Evolutionary conservation across 805 yeast genomes (phyloP).

Genomic region (Wickerhamiella cacticola): DNA sequence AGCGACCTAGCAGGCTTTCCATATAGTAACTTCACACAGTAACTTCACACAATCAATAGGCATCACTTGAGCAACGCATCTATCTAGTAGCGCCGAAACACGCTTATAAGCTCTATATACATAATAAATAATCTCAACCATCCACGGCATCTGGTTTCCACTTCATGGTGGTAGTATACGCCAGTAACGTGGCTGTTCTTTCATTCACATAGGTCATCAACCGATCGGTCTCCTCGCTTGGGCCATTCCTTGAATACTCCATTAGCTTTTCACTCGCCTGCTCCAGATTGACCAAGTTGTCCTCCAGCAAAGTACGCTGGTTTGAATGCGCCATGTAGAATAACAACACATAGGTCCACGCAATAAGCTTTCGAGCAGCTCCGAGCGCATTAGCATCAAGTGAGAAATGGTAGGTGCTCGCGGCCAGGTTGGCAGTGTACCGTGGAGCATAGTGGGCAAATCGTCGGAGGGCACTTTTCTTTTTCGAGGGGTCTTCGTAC

Average conservation of each 20-base stretch:
- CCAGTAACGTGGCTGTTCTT: not conserved
- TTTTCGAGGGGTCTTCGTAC: not conserved
- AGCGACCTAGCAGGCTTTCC: too few species aligned
- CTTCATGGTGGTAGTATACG: not conserved
- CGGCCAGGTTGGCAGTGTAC: conserved; percentile 3
- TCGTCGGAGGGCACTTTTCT: not conserved
- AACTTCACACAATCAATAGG: too few species aligned
- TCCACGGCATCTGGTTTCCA: conserved; percentile 6
- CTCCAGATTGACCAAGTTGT: conserved; percentile 52
- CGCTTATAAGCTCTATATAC: not conserved
- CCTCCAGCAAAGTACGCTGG: conserved; percentile 52
- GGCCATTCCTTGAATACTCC: not conserved
- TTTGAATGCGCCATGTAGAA: conserved; percentile 45
- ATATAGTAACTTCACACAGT: too few species aligned
- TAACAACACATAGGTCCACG: conserved; percentile 84
- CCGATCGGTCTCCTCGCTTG: not conserved
- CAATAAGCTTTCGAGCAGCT: conserved; percentile 48
- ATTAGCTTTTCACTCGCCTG: conserved; percentile 49
- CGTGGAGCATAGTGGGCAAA: conserved; percentile 14
- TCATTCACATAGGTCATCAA: conserved; percentile 5
- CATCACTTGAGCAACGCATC: too few species aligned
- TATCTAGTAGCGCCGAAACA: too few species aligned
- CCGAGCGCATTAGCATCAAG: conserved; percentile 46
- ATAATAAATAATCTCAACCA: not conserved
- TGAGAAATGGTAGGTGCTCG: conserved; percentile 1